Conservation (phyloP, 2,329 filamentous ascomycete species). For the Emmonsia crescens region DNA sequence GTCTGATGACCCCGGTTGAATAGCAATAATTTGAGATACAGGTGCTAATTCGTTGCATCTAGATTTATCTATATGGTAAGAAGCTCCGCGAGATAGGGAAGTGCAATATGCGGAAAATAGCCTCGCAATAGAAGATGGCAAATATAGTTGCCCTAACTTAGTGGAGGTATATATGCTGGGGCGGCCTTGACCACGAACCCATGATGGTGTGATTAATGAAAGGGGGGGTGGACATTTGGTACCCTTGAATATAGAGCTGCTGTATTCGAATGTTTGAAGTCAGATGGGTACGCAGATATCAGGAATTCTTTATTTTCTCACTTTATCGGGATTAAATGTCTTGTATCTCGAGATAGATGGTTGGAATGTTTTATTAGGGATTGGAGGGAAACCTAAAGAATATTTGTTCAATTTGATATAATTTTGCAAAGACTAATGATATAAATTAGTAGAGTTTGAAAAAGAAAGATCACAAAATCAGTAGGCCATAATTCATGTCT, state of each 20-base stretch:
- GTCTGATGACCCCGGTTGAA: neutral
- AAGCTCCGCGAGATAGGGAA: conserved; percentile 1
- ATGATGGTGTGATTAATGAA: neutral
- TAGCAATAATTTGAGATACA: neutral
- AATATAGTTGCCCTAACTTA: neutral
- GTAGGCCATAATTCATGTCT: too few species aligned
- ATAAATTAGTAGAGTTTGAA: too few species aligned
- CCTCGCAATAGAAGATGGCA: neutral
- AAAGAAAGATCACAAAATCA: too few species aligned
- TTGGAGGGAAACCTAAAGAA: neutral
- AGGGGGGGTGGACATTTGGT: neutral
- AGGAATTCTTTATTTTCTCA: neutral
- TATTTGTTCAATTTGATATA: too few species aligned
- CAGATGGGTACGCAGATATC: neutral
- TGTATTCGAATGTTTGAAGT: neutral
- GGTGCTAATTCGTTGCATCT: neutral
- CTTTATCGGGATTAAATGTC: neutral
- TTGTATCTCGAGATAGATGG: neutral
- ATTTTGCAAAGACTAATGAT: too few species aligned
- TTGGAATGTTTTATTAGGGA: neutral
- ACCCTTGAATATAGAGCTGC: neutral
- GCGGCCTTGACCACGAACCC: neutral
- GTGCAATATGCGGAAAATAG: neutral
- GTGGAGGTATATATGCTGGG: neutral
- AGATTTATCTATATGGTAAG: neutral